Percentiles rank a stretch among this genome's conserved stretches.
These are phyloP conservation scores for Combretum micranthum DNA, from an alignment of 345 rosid genomes.

Conservation along the genomic window DNA sequence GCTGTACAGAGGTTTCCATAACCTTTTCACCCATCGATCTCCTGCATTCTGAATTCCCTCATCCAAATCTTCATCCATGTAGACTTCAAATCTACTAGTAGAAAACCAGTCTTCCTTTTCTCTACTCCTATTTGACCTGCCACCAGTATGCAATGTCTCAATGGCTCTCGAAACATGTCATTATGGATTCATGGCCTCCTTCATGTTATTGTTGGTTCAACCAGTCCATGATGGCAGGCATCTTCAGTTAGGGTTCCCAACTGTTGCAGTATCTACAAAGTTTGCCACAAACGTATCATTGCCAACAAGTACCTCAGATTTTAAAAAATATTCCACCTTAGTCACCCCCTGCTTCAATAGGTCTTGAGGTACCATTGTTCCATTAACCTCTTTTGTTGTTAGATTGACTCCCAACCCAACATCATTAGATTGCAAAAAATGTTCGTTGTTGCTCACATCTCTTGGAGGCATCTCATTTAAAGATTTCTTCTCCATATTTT, in stretches of 20 bases:
- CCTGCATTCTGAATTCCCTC: conserved; percentile 15
- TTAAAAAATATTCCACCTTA: conserved; percentile 20
- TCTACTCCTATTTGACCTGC: conserved; percentile 32
- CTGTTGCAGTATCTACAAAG: conserved; percentile 63
- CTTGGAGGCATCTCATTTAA: conserved; percentile 12
- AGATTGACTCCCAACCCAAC: not conserved
- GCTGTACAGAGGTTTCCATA: conserved; percentile 7
- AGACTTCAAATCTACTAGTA: conserved; percentile 40
- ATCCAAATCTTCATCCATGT: conserved; percentile 40
- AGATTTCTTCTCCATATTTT: conserved; percentile 11
- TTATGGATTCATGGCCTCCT: conserved; percentile 82
- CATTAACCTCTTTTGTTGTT: conserved; percentile 8
- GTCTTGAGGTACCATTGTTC: conserved; percentile 4
- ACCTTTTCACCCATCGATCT: no score
- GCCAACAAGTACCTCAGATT: conserved; percentile 15
- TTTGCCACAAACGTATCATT: conserved; percentile 47
- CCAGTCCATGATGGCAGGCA: conserved; percentile 81
- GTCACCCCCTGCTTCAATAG: conserved; percentile 15
- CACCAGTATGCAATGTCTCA: conserved; percentile 45
- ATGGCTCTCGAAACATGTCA: conserved; percentile 83
- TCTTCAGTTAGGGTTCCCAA: conserved; percentile 70
- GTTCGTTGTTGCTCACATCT: conserved; percentile 14
- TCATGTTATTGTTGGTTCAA: conserved; percentile 81
- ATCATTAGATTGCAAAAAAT: conserved; percentile 1
- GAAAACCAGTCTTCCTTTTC: conserved; percentile 24